These are phyloP conservation scores for Spizellomyces sp. DNA, from an alignment of 192 early-diverging fungal genomes.

Conservation along the genomic window DNA sequence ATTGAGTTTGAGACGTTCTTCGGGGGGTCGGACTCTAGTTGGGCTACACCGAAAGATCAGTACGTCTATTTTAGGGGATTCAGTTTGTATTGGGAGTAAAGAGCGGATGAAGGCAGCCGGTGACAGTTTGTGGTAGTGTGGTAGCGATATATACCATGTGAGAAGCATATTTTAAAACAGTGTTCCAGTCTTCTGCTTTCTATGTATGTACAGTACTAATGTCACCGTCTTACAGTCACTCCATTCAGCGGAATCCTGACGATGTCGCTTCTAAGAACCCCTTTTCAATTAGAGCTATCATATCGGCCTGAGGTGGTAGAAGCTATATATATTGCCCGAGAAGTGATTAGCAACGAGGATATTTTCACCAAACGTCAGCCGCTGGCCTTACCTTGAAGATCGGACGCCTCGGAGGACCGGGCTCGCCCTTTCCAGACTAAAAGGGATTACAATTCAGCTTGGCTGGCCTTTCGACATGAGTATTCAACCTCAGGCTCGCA, in stretches of 20 bases:
- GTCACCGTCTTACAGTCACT: background rate
- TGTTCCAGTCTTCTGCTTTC: background rate
- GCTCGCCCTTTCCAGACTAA: too few species aligned
- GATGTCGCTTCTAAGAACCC: constrained; percentile 42
- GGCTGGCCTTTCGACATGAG: constrained; percentile 16
- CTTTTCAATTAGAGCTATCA: constrained; percentile 51
- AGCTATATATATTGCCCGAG: constrained; percentile 26
- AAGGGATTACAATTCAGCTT: constrained; percentile 11
- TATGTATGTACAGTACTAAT: background rate
- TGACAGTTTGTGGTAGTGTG: too few species aligned
- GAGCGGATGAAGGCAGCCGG: background rate
- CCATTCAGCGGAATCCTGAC: constrained; percentile 8
- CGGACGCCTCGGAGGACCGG: constrained; percentile 34
- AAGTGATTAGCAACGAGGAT: background rate
- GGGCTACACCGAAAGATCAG: constrained; percentile 36
- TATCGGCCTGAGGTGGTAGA: constrained; percentile 38
- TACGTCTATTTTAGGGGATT: constrained; percentile 40
- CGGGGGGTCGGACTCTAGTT: constrained; percentile 33
- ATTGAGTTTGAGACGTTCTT: constrained; percentile 52
- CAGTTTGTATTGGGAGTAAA: constrained; percentile 10
- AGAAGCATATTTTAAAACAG: too few species aligned
- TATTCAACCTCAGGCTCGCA: background rate
- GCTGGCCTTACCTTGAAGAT: constrained; percentile 47
- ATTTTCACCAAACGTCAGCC: background rate
- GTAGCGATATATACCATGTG: too few species aligned